These are phyloP conservation scores for Onygenales sp. DNA, from an alignment of 2,329 filamentous ascomycete species.

Conservation along the genomic window DNA sequence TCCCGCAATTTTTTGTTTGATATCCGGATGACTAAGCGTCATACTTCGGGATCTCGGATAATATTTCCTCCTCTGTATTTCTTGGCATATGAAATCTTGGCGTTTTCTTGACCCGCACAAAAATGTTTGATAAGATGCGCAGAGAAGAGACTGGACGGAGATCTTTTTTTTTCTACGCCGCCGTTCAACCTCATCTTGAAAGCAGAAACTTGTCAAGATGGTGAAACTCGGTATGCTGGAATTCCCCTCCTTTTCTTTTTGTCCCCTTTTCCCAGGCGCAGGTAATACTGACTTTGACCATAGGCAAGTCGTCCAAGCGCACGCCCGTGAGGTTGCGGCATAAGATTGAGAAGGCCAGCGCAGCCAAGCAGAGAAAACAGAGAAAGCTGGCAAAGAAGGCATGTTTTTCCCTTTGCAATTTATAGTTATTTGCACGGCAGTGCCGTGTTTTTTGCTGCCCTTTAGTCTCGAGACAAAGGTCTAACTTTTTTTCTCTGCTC, in stretches of 20 bases:
- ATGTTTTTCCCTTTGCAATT: slow-evolving; percentile 3
- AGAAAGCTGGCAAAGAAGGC: slow-evolving; percentile 82
- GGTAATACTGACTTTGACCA: background rate
- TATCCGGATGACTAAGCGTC: background rate
- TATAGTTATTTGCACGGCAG: no score
- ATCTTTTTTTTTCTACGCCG: background rate
- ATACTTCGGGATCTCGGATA: background rate
- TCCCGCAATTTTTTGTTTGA: background rate
- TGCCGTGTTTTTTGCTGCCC: no score
- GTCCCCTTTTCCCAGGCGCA: background rate
- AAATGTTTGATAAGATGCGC: slow-evolving; percentile 3
- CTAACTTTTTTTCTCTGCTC: background rate
- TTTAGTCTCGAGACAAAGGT: no score
- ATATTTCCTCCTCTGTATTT: background rate
- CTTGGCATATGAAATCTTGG: slow-evolving; percentile 4
- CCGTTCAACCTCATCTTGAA: slow-evolving; percentile 8
- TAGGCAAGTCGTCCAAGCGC: slow-evolving; percentile 93
- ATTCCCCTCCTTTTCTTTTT: background rate
- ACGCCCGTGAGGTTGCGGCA: slow-evolving; percentile 78
- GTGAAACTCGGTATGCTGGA: slow-evolving; percentile 30
- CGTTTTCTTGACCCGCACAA: slow-evolving; percentile 4
- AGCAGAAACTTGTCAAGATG: slow-evolving; percentile 20
- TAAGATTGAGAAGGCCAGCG: slow-evolving; percentile 90
- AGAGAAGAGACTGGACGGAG: background rate
- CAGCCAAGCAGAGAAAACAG: slow-evolving; percentile 81